These are phyloP conservation scores for Eutrema japonicum DNA, from an alignment of 345 rosid genomes.

Conservation along the genomic window DNA sequence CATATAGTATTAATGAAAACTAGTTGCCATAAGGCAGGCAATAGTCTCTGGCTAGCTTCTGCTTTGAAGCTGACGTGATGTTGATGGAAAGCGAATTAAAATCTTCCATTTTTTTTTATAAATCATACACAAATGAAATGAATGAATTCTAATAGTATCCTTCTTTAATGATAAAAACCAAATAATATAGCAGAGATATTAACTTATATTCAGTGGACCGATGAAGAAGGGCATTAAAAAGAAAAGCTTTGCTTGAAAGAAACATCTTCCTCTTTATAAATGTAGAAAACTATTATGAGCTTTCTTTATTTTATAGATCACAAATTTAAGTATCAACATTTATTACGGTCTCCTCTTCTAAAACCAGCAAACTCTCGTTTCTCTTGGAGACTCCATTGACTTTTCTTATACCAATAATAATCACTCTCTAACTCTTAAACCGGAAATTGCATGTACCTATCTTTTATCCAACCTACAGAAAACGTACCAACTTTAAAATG, in stretches of 20 bases:
- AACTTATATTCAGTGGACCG: constrained; percentile 35
- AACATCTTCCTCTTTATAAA: constrained; percentile 47
- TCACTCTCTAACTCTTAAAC: not conserved
- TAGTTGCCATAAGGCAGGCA: constrained; percentile 28
- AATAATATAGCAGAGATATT: not conserved
- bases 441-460: constrained; percentile 24
- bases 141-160: constrained; percentile 21
- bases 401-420: constrained; percentile 22
- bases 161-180: constrained; percentile 25
- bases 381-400: constrained; percentile 35
- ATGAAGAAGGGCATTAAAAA: constrained; percentile 43
- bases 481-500: constrained; percentile 31
- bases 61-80: constrained; percentile 52
- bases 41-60: constrained; percentile 46
- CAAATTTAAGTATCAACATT: constrained; percentile 31
- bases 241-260: constrained; percentile 60
- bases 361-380: constrained; percentile 39
- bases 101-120: not conserved
- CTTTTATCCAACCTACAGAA: constrained; percentile 26
- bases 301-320: constrained; percentile 7
- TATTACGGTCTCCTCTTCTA: constrained; percentile 42
- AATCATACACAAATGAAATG: constrained; percentile 15
- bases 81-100: constrained; percentile 48
- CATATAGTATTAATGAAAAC: constrained; percentile 23
- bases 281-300: constrained; percentile 28